Evolutionary conservation across 495 filamentous ascomycete genomes (phyloP).

Genomic region (Bacidia gigantensis): DNA sequence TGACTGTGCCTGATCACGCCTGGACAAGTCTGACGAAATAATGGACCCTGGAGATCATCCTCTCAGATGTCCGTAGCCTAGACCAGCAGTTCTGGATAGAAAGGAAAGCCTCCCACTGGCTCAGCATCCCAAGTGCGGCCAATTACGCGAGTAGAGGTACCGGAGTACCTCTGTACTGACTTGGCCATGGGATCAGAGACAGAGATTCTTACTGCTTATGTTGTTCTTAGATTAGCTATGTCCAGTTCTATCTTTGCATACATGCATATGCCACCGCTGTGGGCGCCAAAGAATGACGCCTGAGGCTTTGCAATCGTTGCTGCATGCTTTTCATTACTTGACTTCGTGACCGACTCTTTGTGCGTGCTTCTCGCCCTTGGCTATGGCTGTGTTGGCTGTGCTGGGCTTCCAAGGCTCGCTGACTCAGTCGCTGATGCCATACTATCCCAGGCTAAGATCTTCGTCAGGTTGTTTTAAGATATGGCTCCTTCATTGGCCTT

Average conservation of each 20-base stretch:
- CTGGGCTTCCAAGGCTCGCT: not conserved
- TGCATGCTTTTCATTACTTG: too few relatives aligned
- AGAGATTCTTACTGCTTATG: not conserved
- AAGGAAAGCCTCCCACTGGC: too few relatives aligned
- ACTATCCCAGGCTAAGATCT: not conserved
- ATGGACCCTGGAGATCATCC: conserved; percentile 1
- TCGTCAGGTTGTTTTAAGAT: not conserved
- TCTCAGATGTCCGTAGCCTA: not conserved
- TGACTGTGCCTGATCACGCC: too few relatives aligned
- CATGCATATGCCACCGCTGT: too few relatives aligned
- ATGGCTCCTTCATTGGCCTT: not conserved
- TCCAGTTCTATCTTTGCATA: not conserved
- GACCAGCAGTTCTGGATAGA: too few relatives aligned
- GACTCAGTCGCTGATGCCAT: not conserved
- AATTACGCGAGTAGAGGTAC: not conserved
- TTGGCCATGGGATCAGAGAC: too few relatives aligned
- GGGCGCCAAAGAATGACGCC: too few relatives aligned
- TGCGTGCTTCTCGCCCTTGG: not conserved
- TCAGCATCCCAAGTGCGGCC: not conserved
- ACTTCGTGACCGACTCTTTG: not conserved
- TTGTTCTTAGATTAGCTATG: not conserved
- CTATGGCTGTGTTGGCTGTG: not conserved
- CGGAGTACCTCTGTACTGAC: not conserved
- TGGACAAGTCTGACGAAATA: not conserved
- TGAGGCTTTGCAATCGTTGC: too few relatives aligned